Evolutionary conservation across 2,329 filamentous ascomycete genomes (phyloP).

Genomic region (Hawksworthiomyces lignivorus): DNA sequence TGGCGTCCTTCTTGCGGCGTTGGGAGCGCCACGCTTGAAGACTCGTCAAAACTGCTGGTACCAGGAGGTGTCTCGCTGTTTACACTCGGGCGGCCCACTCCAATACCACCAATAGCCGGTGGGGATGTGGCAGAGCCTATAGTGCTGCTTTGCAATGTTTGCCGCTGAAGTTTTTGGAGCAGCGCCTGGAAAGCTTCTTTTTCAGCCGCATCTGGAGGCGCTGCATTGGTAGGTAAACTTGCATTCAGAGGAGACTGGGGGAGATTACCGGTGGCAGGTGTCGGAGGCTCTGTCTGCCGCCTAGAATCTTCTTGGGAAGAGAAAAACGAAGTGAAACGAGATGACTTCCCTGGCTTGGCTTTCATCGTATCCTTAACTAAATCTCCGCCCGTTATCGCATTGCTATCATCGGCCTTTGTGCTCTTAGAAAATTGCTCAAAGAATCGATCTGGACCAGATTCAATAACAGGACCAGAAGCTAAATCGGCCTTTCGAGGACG

Average conservation of each 20-base stretch:
- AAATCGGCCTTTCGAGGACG: conserved; percentile 43
- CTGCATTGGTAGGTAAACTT: no score
- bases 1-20: conserved; percentile 21
- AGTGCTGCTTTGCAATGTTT: conserved; percentile 29
- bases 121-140: conserved; percentile 2
- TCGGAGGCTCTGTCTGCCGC: conserved; percentile 41
- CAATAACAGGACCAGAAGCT: conserved; percentile 54
- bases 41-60: conserved; percentile 13
- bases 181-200: conserved; percentile 81
- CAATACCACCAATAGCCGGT: neutral
- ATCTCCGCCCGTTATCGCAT: conserved; percentile 33
- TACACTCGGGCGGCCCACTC: neutral
- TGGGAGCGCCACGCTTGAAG: neutral
- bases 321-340: conserved; percentile 81
- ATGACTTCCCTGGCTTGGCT: conserved; percentile 60
- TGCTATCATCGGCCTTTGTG: conserved; percentile 33
- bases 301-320: conserved; percentile 47
- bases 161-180: conserved; percentile 69
- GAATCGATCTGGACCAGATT: conserved; percentile 68
- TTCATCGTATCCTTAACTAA: conserved; percentile 41
- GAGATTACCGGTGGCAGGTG: conserved; percentile 28
- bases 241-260: conserved; percentile 15
- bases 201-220: conserved; percentile 50
- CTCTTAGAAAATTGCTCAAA: conserved; percentile 43
- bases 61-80: conserved; percentile 8